Conservation (phyloP, 352 stramenopile genomes). For the Phytopythium delawarense region DNA sequence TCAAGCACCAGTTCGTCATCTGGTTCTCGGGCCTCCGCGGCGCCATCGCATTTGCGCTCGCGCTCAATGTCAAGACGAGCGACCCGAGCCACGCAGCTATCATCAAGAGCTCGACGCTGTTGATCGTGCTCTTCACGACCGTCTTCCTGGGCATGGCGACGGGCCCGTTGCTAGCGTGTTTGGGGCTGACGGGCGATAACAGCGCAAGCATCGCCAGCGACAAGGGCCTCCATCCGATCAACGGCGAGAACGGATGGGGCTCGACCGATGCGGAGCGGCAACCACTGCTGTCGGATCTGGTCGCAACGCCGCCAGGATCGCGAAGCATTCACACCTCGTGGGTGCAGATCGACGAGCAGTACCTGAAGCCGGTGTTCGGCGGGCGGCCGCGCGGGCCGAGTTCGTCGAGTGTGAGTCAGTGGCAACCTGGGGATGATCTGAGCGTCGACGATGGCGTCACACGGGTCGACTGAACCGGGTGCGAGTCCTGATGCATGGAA, state of each 20-base stretch:
- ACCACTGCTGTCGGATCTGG: background rate
- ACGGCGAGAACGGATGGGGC: background rate
- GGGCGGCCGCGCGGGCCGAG: conserved; percentile 31
- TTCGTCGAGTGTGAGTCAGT: conserved; percentile 8
- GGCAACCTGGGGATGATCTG: background rate
- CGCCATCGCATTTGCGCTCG: conserved; percentile 90
- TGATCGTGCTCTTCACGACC: conserved; percentile 64
- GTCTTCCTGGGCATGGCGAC: conserved; percentile 50
- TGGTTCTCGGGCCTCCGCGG: conserved; percentile 85
- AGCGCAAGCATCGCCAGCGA: background rate
- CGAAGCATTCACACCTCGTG: conserved; percentile 49
- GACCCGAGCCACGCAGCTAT: conserved; percentile 43
- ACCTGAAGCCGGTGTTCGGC: conserved; percentile 64
- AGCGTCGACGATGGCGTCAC: background rate
- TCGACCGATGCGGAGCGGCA: background rate
- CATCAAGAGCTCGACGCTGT: conserved; percentile 61
- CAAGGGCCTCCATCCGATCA: background rate
- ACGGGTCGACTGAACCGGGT: no score
- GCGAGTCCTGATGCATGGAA: no score
- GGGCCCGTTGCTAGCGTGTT: conserved; percentile 29
- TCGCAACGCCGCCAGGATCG: conserved; percentile 14
- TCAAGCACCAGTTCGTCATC: conserved; percentile 41
- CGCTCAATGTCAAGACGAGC: conserved; percentile 58
- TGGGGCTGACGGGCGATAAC: conserved; percentile 21
- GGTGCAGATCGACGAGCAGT: conserved; percentile 58